Evolutionary conservation across 441 rosid species (phyloP), one percentile per base, ranked within the genome.

Genomic region (Macaranga tanarius): DNA sequence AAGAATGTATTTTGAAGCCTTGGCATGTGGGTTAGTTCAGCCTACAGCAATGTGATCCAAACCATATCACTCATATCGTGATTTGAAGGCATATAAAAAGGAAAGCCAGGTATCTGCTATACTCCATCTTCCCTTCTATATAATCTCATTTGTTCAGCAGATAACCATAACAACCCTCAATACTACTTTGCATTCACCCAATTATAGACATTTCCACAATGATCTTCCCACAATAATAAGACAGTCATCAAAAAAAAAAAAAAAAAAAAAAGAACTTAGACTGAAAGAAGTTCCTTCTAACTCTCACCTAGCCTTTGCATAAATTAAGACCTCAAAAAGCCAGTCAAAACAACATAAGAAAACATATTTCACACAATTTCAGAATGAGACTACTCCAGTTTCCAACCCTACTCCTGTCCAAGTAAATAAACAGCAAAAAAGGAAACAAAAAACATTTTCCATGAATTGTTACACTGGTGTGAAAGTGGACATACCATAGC

Each of bases 401-500:
- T 60, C 44, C n/a, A 47, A 58, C 23, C n/a, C 16, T 34, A 31
- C 47, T 59, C 72, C 59, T 67, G 8, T 40, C 4, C 38, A 67
- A 61, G 54, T 67, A 52, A 45, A 16, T 48, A 59, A 10, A 40
- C 48, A 38, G 69, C 17, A 71, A 74, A 13, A 68, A 55, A 22
- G 42, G 44, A 55, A 62, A 19, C 2, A 61, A 51, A 51, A 19
- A 51, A 71, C 20, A 26, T 40, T 7, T 60, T 26, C 42, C 23
- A 47, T 23, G 44, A 6, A 54, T 20, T 17, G 26, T 54, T 54
- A 25, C 44, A 69, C 45, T 54, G 66, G 51, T 13, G 25, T 62
- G 69, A 69, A 23, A 69, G 22, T 59, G 58, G 69, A 77, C 81
- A 6, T 89, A 96, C 99, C 99, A 90, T 93, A 77, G 95, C 99